Percentiles rank a stretch among this genome's conserved stretches.
These are phyloP conservation scores for Cystobasidiaceae sp. DNA, from an alignment of 1,284 basidiomycete species.

Conservation along the genomic window DNA sequence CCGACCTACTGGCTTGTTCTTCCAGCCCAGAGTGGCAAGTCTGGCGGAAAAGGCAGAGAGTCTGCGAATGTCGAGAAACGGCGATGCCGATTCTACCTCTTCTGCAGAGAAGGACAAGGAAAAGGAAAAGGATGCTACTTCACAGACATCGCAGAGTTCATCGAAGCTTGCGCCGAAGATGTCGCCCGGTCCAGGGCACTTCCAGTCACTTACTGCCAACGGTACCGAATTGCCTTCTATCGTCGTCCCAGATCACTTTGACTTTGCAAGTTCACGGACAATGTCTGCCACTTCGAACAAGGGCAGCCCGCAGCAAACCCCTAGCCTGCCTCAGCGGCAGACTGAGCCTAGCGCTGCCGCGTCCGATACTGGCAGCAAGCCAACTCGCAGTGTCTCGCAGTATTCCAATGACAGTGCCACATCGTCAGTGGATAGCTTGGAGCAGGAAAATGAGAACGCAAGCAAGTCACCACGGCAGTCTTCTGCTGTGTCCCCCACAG, in stretches of 20 bases:
- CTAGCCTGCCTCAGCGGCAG: neutral
- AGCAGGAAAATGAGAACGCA: too few relatives aligned
- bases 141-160: neutral
- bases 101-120: neutral
- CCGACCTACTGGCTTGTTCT: conserved; percentile 87
- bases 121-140: too few relatives aligned
- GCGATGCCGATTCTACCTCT: neutral
- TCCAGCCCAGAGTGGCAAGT: conserved; percentile 59
- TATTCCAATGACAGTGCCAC: too few relatives aligned
- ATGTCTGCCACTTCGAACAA: neutral
- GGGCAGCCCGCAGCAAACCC: neutral
- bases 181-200: conserved; percentile 1
- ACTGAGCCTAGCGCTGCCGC: neutral
- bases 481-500: too few relatives aligned
- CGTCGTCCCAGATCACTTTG: conserved; percentile 25
- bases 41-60: conserved; percentile 26
- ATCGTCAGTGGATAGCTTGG: too few relatives aligned
- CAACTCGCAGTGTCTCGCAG: too few relatives aligned
- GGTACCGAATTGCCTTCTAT: conserved; percentile 24
- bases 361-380: neutral
- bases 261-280: neutral
- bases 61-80: conserved; percentile 18
- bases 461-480: too few relatives aligned
- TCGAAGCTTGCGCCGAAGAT: neutral
- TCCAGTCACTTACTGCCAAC: neutral